Evolutionary conservation across 768 basidiomycete genomes (phyloP).

Genomic region (Leccinellum luteum): DNA sequence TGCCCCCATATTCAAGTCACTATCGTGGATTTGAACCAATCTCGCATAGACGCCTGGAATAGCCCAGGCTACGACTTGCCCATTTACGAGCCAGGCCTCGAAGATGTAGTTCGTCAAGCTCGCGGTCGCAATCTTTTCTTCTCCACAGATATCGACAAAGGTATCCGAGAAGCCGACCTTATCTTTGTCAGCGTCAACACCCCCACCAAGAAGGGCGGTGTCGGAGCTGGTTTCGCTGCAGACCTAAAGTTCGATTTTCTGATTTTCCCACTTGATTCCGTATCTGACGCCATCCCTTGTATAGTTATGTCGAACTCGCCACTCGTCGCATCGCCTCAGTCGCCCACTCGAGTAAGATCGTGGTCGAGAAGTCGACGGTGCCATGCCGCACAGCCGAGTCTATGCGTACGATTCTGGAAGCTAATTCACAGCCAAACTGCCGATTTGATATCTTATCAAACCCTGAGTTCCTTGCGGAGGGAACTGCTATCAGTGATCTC

Average conservation of each 20-base stretch:
- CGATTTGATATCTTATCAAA: constrained; percentile 98
- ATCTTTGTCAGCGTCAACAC: constrained; percentile 99
- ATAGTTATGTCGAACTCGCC: constrained; percentile 93
- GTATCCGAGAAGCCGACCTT: constrained; percentile 91
- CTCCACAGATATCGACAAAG: constrained; percentile 91
- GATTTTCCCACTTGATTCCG: constrained; percentile 2
- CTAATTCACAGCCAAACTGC: constrained; percentile 90
- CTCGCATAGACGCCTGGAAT: constrained; percentile 97
- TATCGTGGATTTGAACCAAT: constrained; percentile 96
- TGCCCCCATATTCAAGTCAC: constrained; percentile 93
- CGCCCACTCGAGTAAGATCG: constrained; percentile 90
- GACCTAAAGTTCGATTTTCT: constrained; percentile 82
- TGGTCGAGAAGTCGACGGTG: constrained; percentile 99
- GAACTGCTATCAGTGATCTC: constrained; percentile 91
- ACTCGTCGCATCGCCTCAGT: constrained; percentile 95
- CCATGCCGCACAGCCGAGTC: constrained; percentile 98
- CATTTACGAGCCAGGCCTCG: constrained; percentile 97
- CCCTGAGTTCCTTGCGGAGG: constrained; percentile 98
- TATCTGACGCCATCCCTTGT: constrained; percentile 9
- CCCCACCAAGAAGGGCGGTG: constrained; percentile 96
- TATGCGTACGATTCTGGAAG: constrained; percentile 98
- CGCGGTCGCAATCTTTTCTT: constrained; percentile 97
- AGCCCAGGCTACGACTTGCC: constrained; percentile 78
- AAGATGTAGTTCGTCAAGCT: constrained; percentile 81
- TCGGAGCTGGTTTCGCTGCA: constrained; percentile 97